Evolutionary conservation across 2,329 filamentous ascomycete genomes (phyloP).

Genomic region (Myriosclerotinia scirpicola): DNA sequence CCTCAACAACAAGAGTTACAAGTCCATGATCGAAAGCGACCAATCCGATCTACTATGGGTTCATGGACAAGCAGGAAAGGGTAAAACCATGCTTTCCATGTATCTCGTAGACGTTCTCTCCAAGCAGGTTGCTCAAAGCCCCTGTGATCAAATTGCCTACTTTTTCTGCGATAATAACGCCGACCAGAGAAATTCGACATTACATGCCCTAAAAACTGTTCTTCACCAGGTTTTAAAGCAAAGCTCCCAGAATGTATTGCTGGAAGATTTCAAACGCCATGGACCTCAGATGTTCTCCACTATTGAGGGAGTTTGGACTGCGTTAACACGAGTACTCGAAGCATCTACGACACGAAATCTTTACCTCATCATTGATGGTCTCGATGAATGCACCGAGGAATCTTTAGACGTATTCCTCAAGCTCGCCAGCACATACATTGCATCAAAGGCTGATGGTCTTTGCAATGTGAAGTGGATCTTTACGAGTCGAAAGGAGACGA

Average conservation of each 20-base stretch:
- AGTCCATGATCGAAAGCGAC: conserved; percentile 17
- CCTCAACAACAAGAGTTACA: conserved; percentile 19
- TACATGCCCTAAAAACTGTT: conserved; percentile 24
- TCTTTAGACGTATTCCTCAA: conserved; percentile 19
- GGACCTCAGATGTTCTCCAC: conserved; percentile 21
- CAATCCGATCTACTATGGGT: conserved; percentile 23
- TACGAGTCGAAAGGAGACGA: conserved; percentile 23
- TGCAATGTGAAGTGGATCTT: conserved; percentile 26
- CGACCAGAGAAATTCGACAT: conserved; percentile 18
- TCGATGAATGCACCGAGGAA: conserved; percentile 23
- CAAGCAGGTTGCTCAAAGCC: conserved; percentile 22
- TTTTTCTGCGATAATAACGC: conserved; percentile 24
- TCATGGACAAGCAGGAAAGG: conserved; percentile 24
- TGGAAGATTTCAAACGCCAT: conserved; percentile 22
- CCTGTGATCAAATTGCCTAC: conserved; percentile 20
- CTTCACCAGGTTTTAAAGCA: conserved; percentile 20
- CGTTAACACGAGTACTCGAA: conserved; percentile 20
- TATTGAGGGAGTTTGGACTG: conserved; percentile 21
- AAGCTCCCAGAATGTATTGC: conserved; percentile 17
- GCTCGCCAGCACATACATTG: conserved; percentile 19
- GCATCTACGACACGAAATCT: conserved; percentile 21
- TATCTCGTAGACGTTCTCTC: conserved; percentile 18
- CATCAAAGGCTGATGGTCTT: conserved; percentile 15
- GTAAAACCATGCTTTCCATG: conserved; percentile 25
- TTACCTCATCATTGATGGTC: conserved; percentile 24